Evolutionary conservation across 1,284 basidiomycete species (phyloP).

Genomic region (Pseudozyma thailandica): DNA sequence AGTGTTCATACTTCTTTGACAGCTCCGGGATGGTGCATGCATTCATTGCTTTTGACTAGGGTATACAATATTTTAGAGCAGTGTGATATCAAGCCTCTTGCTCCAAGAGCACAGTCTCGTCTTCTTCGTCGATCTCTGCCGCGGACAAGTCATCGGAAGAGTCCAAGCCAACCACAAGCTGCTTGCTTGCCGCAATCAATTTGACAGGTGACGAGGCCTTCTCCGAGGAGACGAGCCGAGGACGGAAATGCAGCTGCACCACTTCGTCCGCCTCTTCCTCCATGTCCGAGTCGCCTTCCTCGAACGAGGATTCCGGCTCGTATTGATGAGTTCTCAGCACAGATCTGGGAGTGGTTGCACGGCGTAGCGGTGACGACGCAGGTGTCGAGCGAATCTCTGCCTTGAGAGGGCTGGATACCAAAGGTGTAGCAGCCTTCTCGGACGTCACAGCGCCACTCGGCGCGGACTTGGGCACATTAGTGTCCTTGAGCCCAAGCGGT

Average conservation of each 20-base stretch:
- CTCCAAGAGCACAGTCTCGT: slow-evolving; percentile 31
- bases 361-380: slow-evolving; percentile 12
- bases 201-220: not conserved
- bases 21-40: not conserved
- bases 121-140: slow-evolving; percentile 9
- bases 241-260: slow-evolving; percentile 14
- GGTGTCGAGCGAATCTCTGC: slow-evolving; percentile 1
- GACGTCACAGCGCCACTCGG: not conserved
- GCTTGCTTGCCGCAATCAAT: slow-evolving; percentile 1
- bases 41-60: not conserved
- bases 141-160: slow-evolving; percentile 13
- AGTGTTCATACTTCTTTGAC: too few species aligned
- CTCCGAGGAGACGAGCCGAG: not conserved
- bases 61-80: slow-evolving; percentile 3
- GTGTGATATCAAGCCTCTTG: not conserved
- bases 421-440: slow-evolving; percentile 2
- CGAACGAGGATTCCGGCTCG: slow-evolving; percentile 13
- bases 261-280: slow-evolving; percentile 19
- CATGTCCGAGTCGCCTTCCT: slow-evolving; percentile 16
- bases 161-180: slow-evolving; percentile 21
- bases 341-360: slow-evolving; percentile 1
- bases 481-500: slow-evolving; percentile 22
- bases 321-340: not conserved
- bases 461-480: slow-evolving; percentile 17
- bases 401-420: not conserved